Conservation (phyloP, 2,329 filamentous ascomycete species). For the Colletotrichum sp. region DNA sequence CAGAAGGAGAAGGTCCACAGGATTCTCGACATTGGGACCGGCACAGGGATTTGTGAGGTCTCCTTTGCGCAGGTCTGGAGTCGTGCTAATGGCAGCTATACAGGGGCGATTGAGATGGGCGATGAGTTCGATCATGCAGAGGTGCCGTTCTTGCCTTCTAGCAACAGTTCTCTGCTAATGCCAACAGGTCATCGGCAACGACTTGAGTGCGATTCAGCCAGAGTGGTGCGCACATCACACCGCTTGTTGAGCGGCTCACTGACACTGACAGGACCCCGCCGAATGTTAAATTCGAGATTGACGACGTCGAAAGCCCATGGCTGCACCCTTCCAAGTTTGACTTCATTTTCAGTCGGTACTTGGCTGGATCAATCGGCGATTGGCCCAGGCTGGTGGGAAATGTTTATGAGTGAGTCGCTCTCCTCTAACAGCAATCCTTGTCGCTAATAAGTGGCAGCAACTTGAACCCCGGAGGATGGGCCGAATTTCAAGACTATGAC, state of each 20-base stretch:
- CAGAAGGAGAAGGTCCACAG: slow-evolving; percentile 23
- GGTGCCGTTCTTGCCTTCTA: background rate
- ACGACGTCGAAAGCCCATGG: slow-evolving; percentile 62
- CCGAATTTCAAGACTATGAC: slow-evolving; percentile 32
- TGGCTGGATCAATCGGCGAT: background rate
- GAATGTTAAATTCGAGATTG: slow-evolving; percentile 69
- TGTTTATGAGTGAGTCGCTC: background rate
- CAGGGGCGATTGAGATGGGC: slow-evolving; percentile 1
- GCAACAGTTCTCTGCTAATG: accelerated
- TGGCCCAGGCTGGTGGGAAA: slow-evolving; percentile 1
- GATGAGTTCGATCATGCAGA: background rate
- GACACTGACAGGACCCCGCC: slow-evolving; percentile 53
- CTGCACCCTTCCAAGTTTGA: slow-evolving; percentile 38
- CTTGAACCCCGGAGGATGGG: slow-evolving; percentile 39
- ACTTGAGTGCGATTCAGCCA: slow-evolving; percentile 8
- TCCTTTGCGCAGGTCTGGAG: background rate
- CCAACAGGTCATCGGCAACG: slow-evolving; percentile 4
- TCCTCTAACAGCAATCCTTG: background rate
- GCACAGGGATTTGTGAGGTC: slow-evolving; percentile 60
- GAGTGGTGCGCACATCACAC: background rate
- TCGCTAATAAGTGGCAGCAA: slow-evolving; percentile 24
- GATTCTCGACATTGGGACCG: slow-evolving; percentile 65
- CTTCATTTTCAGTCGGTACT: slow-evolving; percentile 31
- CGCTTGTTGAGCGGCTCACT: background rate
- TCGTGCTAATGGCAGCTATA: background rate